These are phyloP conservation scores for Marasmius tenuissimus DNA, from an alignment of 1,284 basidiomycete species.

Conservation along the genomic window DNA sequence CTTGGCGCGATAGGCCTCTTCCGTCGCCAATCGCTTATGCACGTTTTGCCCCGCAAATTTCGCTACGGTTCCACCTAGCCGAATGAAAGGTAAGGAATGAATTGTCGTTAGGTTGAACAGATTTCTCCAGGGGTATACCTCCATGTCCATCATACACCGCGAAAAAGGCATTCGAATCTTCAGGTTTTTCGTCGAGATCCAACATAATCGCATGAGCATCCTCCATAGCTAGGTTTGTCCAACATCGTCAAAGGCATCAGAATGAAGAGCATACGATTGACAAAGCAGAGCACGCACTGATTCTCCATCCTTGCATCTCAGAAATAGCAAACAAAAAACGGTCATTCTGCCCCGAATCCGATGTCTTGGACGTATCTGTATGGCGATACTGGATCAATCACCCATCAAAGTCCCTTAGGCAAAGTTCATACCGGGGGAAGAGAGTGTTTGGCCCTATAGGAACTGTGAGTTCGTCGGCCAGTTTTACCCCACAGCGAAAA, in stretches of 20 bases:
- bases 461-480: background rate
- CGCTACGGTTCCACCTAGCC: slow-evolving; percentile 82
- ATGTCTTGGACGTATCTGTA: slow-evolving; percentile 83
- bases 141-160: slow-evolving; percentile 99
- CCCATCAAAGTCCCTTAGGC: background rate
- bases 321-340: slow-evolving; percentile 82
- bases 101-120: slow-evolving; percentile 12
- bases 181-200: slow-evolving; percentile 53
- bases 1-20: slow-evolving; percentile 72
- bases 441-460: slow-evolving; percentile 36
- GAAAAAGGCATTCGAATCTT: slow-evolving; percentile 79
- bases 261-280: slow-evolving; percentile 1
- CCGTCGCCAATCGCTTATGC: slow-evolving; percentile 75
- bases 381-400: background rate
- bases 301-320: slow-evolving; percentile 99
- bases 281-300: slow-evolving; percentile 65
- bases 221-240: slow-evolving; percentile 80
- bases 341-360: slow-evolving; percentile 77
- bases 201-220: slow-evolving; percentile 92
- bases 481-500: no score
- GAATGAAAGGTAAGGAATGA: slow-evolving; percentile 9
- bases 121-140: slow-evolving; percentile 52
- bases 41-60: slow-evolving; percentile 90
- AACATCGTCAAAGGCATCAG: slow-evolving; percentile 11
- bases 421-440: slow-evolving; percentile 28